phyloP scores from a whole-genome alignment of 768 basidiomycete species.

The Hydnomerulius pinastri region DNA sequence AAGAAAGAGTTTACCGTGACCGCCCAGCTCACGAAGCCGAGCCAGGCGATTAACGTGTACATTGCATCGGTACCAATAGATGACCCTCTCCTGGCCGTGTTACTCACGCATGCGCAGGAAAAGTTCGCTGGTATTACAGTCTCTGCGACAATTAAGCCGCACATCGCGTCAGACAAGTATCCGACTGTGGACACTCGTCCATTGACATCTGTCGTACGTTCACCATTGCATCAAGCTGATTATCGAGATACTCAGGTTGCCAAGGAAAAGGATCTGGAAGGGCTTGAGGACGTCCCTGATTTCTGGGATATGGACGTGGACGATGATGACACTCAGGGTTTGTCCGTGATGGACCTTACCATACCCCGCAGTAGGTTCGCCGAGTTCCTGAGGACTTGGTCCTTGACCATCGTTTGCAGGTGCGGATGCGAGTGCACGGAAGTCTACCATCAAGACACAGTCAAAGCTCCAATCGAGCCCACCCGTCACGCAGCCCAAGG shows the following conservation, averaged over 20 bases:
- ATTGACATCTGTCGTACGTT: constrained; percentile 53
- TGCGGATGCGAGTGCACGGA: neutral
- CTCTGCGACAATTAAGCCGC: constrained; percentile 57
- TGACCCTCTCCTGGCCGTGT: constrained; percentile 9
- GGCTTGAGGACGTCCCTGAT: constrained; percentile 66
- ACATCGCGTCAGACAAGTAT: constrained; percentile 53
- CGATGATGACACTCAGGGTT: constrained; percentile 20
- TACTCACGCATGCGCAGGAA: constrained; percentile 52
- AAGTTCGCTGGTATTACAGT: constrained; percentile 67
- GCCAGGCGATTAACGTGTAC: constrained; percentile 63
- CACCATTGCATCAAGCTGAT: neutral
- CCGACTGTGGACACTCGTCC: constrained; percentile 76
- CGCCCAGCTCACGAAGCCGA: constrained; percentile 69
- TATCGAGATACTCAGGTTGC: constrained; percentile 5
- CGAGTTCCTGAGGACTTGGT: neutral
- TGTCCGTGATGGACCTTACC: constrained; percentile 37
- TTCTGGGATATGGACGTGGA: constrained; percentile 58
- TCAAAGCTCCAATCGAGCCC: constrained; percentile 1
- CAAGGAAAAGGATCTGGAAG: constrained; percentile 67
- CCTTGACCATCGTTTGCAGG: neutral
- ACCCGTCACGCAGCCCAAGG: constrained; percentile 1
- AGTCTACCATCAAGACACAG: neutral
- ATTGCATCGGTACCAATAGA: constrained; percentile 57
- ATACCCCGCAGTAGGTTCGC: constrained; percentile 24
- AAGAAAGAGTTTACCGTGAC: constrained; percentile 60